These are phyloP conservation scores for Trichoderma simmonsii DNA, from an alignment of 2,329 filamentous ascomycete genomes.

Conservation along the genomic window DNA sequence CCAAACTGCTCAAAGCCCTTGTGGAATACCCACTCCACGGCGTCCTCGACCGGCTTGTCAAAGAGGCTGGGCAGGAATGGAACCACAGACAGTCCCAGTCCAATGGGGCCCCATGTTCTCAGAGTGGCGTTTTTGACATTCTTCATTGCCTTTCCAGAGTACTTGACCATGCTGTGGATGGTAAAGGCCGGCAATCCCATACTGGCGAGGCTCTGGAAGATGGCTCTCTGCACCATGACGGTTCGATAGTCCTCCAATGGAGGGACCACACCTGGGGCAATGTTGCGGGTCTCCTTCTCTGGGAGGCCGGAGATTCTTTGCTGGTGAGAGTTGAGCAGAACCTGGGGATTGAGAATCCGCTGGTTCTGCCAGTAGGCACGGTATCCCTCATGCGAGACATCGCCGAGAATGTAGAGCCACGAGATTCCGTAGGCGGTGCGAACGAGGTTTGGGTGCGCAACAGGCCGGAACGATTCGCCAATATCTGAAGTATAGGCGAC, in stretches of 20 bases:
- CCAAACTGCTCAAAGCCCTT: conserved; percentile 73
- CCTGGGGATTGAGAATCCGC: conserved; percentile 64
- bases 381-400: conserved; percentile 91
- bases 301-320: conserved; percentile 48
- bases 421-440: conserved; percentile 83
- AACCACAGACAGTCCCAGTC: conserved; percentile 72
- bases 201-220: conserved; percentile 86
- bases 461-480: conserved; percentile 90
- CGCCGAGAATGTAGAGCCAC: conserved; percentile 88
- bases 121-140: conserved; percentile 70
- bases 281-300: conserved; percentile 29
- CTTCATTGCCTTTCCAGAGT: conserved; percentile 84
- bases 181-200: conserved; percentile 95
- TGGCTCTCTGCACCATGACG: conserved; percentile 84
- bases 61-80: conserved; percentile 83
- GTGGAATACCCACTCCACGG: conserved; percentile 87
- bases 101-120: conserved; percentile 86
- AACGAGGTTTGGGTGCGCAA: conserved; percentile 82
- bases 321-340: conserved; percentile 51
- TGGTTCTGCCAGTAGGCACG: conserved; percentile 91
- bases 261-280: conserved; percentile 47
- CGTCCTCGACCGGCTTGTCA: conserved; percentile 88
- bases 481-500: conserved; percentile 97
- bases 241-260: conserved; percentile 86
- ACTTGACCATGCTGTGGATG: conserved; percentile 88